Base-by-base conservation (phyloP, 2,329 filamentous ascomycete species). In the Hypoxylon sp. region DNA sequence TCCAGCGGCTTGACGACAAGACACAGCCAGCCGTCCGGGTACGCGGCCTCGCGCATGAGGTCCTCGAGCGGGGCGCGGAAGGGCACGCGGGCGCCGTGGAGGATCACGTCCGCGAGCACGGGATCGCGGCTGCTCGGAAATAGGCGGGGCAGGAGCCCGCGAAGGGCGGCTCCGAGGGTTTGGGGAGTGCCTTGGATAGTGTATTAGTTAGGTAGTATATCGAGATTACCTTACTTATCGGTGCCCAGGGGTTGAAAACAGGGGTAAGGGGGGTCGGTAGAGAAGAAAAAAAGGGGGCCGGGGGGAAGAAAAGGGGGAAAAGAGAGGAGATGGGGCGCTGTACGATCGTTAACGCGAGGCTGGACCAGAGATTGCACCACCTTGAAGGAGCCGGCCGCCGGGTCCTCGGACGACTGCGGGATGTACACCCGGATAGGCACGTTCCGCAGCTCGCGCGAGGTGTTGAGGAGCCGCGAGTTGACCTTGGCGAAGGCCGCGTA, bases 21-120 rank as follows among this genome's bases (percentile, higher is more conserved):
- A 78, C 93, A 93, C 25, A 97, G 78, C 91, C 94, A 99, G 0
- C 96, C 96, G 79, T 99, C 96, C 0, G 93, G 89, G 82, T 97
- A 98, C 1, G 93, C 89, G 3, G 92, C 91, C 74, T 91, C 91
- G 61, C 89, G 86, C 80, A 96, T 91, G 62, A 99, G 78, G 48
- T 97, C 95, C 74, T 93, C 91, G 16, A 99, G 79, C 23, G 90
- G 90, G 1, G 94, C 91, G 63, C 83, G 81, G 81, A 98, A 91
- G 0, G 96, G 95, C 63, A 97, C 87, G 0, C 89, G 85, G 1
- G 90, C 92, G 0, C 96, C 96, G 80, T 99, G 96, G 73, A 98
- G 79, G 5, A 98, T 85, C 1, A 92, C 91, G 63, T 91, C 90
- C 0, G 95, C 96, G 51, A 97, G 85, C 9, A 97, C 88, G 0